These are phyloP conservation scores for Aureobasidium sp. DNA, from an alignment of 2,329 filamentous ascomycete genomes.

Conservation along the genomic window DNA sequence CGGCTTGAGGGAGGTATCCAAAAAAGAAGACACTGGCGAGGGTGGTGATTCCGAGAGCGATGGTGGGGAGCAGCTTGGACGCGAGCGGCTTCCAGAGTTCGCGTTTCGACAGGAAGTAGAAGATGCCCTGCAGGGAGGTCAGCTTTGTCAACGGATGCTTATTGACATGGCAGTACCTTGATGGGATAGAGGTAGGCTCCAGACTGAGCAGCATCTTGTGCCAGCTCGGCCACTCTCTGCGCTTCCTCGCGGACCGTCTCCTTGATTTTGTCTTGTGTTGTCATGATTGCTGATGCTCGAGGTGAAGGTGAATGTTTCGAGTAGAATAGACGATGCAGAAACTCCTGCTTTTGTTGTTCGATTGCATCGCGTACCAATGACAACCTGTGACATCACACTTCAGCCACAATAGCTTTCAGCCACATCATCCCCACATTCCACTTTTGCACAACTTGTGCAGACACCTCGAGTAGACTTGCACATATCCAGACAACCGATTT, in stretches of 20 bases:
- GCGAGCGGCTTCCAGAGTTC: constrained; percentile 51
- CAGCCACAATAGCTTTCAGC: not conserved
- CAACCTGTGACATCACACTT: not conserved
- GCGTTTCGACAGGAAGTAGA: constrained; percentile 50
- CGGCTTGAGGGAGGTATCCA: constrained; percentile 77
- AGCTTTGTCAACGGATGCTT: not conserved
- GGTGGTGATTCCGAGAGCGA: constrained; percentile 63
- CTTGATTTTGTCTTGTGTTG: constrained; percentile 42
- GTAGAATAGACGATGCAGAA: not conserved
- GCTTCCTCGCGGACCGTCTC: constrained; percentile 60
- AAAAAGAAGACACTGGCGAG: constrained; percentile 68
- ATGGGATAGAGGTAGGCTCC: constrained; percentile 80
- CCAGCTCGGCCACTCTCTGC: constrained; percentile 52
- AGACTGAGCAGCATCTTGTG: constrained; percentile 62
- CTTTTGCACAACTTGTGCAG: not conserved
- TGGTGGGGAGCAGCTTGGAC: constrained; percentile 49
- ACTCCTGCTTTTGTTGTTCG: not conserved
- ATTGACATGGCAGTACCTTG: constrained; percentile 38
- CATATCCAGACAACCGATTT: not conserved
- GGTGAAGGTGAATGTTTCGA: not conserved
- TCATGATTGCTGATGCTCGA: not conserved
- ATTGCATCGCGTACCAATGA: not conserved
- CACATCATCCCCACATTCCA: not conserved
- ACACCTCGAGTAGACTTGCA: not conserved
- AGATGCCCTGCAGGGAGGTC: constrained; percentile 42